Evolutionary conservation across 345 rosid genomes (phyloP).

Genomic region (Gynandropsis gynandra): DNA sequence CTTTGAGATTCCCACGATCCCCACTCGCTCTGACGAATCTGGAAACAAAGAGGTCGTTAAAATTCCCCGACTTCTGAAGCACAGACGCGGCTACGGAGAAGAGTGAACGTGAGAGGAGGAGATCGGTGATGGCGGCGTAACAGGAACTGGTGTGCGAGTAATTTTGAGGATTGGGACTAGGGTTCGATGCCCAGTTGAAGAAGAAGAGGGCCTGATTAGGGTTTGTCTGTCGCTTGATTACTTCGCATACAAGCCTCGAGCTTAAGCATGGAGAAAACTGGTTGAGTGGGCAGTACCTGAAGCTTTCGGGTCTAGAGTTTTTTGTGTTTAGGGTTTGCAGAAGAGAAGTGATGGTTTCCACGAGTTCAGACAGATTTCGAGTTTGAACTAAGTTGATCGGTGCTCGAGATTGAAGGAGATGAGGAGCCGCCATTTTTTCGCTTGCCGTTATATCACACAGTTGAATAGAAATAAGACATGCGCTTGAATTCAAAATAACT

Average conservation of each 20-base stretch:
- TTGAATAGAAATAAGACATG: too few relatives aligned
- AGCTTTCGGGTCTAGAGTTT: neutral
- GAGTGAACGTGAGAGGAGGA: conserved; percentile 4
- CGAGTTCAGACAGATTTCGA: conserved; percentile 3
- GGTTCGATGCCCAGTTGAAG: conserved; percentile 9
- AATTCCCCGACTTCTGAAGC: conserved; percentile 5
- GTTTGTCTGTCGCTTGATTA: conserved; percentile 24
- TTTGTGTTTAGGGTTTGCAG: conserved; percentile 22
- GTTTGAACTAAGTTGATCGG: neutral
- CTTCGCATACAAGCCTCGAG: conserved; percentile 24
- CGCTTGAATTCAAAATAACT: too few relatives aligned
- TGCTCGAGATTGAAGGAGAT: neutral
- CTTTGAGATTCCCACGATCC: conserved; percentile 22
- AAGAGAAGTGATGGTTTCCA: conserved; percentile 21
- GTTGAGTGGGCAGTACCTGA: conserved; percentile 17
- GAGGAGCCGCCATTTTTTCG: too few relatives aligned
- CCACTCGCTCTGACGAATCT: conserved; percentile 33
- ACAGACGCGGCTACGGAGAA: neutral
- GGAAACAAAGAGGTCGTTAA: conserved; percentile 28
- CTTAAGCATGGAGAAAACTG: conserved; percentile 23
- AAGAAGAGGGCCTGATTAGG: conserved; percentile 25
- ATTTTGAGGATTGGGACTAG: neutral
- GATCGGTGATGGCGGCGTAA: conserved; percentile 1
- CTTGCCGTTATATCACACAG: too few relatives aligned
- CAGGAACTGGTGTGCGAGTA: neutral